Evolutionary conservation across 2,329 filamentous ascomycete genomes (phyloP), one percentile per base, ranked within the genome.

Genomic region (Sporothrix dimorphospora): DNA sequence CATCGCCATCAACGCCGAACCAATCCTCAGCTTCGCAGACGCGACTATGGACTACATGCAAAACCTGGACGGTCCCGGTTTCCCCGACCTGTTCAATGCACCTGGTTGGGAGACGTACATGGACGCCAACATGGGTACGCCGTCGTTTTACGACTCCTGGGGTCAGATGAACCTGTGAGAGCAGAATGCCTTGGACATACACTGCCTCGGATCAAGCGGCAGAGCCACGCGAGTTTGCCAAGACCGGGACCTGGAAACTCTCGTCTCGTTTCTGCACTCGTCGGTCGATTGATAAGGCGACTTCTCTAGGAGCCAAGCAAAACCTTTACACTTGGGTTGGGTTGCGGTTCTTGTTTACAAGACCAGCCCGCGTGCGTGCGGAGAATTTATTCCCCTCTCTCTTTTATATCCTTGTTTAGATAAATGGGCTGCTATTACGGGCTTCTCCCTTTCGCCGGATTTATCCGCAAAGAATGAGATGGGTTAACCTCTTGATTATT

Each of bases 11-110:
- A 51, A 71, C 38, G 38, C 70, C 49, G 61, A 71, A 40, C 61
- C 70, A 1, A 67, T 68, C 27, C 53, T 73, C 47, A 72, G 63
- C 53, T 69, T 77, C 30, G 72, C 73, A 8, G 77, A 78, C 61
- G 77, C 71, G n/a, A 76, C 77, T 11, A 66, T 77, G 38, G 78
- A 77, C 51, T 71, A 77, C 73, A 75, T 79, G 40, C 75, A 76
- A 45, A 77, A 79, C 27, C 45, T 78, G 34, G 78, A 79, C 47
- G 74, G 63, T 14, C 8, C 47, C 3, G 30, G 57, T 11, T 74
- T 70, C 72, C 68, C 71, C 1, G 74, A 75, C 67, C 30, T 74
- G 38, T 69, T 74, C 45, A 51, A 40, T 65, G 40, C 53, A 12
- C 21, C 70, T 3, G 61, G 49, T 1, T 74, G 73, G 73, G 75